These are phyloP conservation scores for Mallotus repandus DNA, from an alignment of 441 rosid genomes.

Conservation along the genomic window DNA sequence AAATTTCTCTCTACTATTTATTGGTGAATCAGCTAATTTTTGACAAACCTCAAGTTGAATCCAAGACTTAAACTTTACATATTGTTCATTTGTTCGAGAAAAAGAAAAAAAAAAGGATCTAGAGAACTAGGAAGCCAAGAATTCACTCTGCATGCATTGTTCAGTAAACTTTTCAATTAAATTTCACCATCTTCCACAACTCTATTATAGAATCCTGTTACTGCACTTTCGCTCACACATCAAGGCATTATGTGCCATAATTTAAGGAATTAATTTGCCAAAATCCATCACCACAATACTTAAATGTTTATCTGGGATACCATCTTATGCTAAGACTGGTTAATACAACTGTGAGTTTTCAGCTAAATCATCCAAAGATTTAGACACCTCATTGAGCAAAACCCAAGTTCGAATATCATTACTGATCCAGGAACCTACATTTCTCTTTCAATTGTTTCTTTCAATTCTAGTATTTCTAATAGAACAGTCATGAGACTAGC, in stretches of 20 bases:
- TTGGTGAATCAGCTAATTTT: not conserved
- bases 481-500: too few species aligned
- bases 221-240: not conserved
- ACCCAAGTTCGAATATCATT: not conserved
- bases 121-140: not conserved
- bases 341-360: not conserved
- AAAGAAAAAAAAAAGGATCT: not conserved
- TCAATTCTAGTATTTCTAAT: too few species aligned
- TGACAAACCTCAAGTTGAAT: not conserved
- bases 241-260: not conserved
- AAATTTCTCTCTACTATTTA: not conserved
- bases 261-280: not conserved
- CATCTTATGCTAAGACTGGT: not conserved
- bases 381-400: not conserved
- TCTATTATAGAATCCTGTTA: not conserved
- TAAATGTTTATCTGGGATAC: not conserved
- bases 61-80: not conserved
- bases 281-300: not conserved
- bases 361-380: not conserved
- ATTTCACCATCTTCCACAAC: not conserved
- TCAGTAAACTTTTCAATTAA: not conserved
- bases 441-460: too few species aligned
- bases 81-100: not conserved
- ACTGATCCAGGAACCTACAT: not conserved
- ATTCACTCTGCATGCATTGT: not conserved